A percentile compares a stretch with the other conserved stretches of the same genome.
These are phyloP conservation scores for Dictyostelium intermedium DNA, from an alignment of 78 protist genomes.

Conservation along the genomic window DNA sequence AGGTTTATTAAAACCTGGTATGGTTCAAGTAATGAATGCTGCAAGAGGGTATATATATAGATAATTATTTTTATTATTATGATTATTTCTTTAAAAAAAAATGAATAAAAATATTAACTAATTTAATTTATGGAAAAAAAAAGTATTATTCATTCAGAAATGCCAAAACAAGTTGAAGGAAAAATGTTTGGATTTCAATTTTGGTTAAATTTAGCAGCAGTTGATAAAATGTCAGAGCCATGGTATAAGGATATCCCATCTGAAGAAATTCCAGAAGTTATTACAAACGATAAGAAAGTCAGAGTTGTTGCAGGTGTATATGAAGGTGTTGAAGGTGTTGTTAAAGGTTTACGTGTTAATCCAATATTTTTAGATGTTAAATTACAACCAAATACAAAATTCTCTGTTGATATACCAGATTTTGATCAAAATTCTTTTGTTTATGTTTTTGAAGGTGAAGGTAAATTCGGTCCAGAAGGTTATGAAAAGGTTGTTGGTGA, in stretches of 20 bases:
- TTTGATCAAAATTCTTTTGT: constrained; percentile 19
- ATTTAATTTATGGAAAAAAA: no score
- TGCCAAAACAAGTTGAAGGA: constrained; percentile 56
- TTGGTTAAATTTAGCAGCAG: constrained; percentile 83
- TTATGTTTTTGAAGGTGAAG: constrained; percentile 36
- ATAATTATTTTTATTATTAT: constrained; percentile 78
- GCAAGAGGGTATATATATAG: constrained; percentile 89
- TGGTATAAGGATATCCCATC: no score
- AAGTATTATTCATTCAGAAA: constrained; percentile 88
- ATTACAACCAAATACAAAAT: no score
- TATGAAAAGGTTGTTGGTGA: background rate
- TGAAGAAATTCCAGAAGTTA: constrained; percentile 5
- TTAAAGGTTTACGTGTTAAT: constrained; percentile 2
- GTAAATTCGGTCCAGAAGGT: constrained; percentile 18
- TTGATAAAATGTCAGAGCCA: constrained; percentile 86
- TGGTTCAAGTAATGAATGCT: no score
- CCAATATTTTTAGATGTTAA: constrained; percentile 27
- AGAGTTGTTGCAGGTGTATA: constrained; percentile 65
- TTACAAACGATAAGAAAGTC: background rate
- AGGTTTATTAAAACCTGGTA: no score
- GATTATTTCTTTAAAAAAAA: no score
- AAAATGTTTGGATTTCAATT: constrained; percentile 74
- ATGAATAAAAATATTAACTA: no score
- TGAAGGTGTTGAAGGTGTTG: background rate
- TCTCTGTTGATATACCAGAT: background rate